Evolutionary conservation across 1,284 basidiomycete genomes (phyloP), one percentile per base, ranked within the genome.

Genomic region (Irpex rosettiformis): DNA sequence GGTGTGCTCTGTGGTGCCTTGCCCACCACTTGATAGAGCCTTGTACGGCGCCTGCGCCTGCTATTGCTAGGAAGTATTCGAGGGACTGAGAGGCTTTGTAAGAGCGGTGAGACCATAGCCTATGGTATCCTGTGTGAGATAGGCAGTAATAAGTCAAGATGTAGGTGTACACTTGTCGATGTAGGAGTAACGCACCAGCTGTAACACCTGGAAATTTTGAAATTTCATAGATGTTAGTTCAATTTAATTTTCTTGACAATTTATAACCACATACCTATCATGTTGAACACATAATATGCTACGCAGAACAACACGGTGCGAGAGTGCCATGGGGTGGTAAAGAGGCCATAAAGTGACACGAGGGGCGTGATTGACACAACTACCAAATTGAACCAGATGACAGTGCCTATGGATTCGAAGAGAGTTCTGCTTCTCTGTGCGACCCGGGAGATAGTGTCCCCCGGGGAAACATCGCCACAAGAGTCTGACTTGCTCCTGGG

Each of bases 11-110:
- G 73, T 96, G 94, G 30, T 90, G 84, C 58, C 90, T 82, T 22
- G 90, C 84, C 93, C 93, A 96, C 93, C 93, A 96, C 67, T 84
- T 86, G 73, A 93, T 92, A 13, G 91, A 93, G 1, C 94, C 93
- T 75, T 96, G 89, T 4, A 94, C 89, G 4, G 93, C 90, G 66
- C 93, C 93, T 16, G 89, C 85, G n/a, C 94, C 93, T 4, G 88
- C 91, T 47, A 86, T 72, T 5, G 93, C 82, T 47, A 95, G 81
- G 68, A 88, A 81, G 62, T 86, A 78, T 69, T 93, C 89, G 13
- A 96, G 81, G 13, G 86, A 82, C 29, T 77, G 71, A 29, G 85
- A 84, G 2, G 94, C 94, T 60, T 90, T 89, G 74, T 93, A 96
- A 0, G 93, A 85, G 56, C 94, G 83, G 72, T 96, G 93, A 2